Percentiles rank a stretch among this genome's conserved stretches.
Conservation (phyloP, 345 rosid genomes). For the Punica granatum region DNA sequence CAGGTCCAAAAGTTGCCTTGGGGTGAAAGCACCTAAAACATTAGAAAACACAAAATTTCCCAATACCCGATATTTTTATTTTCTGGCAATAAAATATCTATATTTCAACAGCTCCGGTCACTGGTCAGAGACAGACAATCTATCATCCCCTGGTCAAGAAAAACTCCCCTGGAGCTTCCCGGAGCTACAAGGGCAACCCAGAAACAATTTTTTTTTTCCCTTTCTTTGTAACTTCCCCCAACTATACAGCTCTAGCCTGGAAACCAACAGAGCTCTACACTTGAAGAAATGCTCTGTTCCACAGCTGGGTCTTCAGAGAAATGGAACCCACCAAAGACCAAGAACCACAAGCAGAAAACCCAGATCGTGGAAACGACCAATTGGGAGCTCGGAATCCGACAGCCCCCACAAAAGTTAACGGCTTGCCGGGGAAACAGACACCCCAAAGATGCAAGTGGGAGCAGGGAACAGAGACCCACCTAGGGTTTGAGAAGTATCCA, state of each 20-base stretch:
- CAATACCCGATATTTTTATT: background rate
- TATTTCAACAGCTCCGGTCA: background rate
- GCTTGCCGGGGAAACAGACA: background rate
- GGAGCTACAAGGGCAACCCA: background rate
- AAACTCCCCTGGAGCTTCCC: background rate
- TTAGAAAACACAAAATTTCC: background rate
- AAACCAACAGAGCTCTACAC: background rate
- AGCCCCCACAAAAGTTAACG: background rate
- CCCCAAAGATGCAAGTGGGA: background rate
- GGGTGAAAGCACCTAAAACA: background rate
- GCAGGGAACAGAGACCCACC: background rate
- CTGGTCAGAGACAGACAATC: background rate
- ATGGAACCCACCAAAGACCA: background rate
- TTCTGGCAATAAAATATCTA: background rate
- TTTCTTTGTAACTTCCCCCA: background rate
- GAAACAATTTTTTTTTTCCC: background rate
- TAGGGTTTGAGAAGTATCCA: background rate
- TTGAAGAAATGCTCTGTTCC: no score
- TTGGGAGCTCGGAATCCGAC: background rate
- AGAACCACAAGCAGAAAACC: background rate
- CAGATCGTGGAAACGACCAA: background rate
- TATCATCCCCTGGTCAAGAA: background rate
- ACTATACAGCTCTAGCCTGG: background rate
- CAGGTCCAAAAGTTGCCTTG: slow-evolving; percentile 4
- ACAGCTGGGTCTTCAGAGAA: background rate